A percentile compares a stretch with the other conserved stretches of the same genome.
phyloP scores from a whole-genome alignment of 352 stramenopile species.

The Phytophthora melonis region DNA sequence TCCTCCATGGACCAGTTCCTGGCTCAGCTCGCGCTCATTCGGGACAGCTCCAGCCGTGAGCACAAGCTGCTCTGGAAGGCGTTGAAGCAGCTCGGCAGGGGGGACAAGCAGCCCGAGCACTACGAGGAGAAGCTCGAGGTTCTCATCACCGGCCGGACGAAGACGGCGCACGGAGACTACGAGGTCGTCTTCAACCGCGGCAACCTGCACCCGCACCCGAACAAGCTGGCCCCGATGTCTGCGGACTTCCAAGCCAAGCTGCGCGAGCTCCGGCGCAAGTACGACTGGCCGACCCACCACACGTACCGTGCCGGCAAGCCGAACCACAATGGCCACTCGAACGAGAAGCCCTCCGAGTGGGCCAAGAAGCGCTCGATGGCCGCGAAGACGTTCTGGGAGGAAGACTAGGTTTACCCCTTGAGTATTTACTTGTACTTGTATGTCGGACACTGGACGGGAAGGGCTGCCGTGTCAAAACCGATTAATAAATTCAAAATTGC shows the following conservation, averaged over 20 bases:
- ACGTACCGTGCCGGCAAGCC: conserved; percentile 51
- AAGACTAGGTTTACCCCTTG: no score
- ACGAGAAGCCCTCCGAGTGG: conserved; percentile 57
- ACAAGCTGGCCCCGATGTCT: conserved; percentile 52
- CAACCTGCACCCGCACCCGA: conserved; percentile 65
- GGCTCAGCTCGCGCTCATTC: conserved; percentile 25
- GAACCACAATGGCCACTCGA: conserved; percentile 55
- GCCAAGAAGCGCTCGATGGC: conserved; percentile 45
- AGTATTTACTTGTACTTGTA: conserved; percentile 24
- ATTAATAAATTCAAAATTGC: conserved; percentile 17
- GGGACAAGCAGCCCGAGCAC: conserved; percentile 29
- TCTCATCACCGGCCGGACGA: conserved; percentile 55
- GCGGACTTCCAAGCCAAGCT: conserved; percentile 47
- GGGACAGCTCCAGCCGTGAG: conserved; percentile 41
- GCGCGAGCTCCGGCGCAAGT: conserved; percentile 34
- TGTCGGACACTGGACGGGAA: neutral
- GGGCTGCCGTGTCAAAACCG: no score
- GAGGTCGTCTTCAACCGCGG: conserved; percentile 71
- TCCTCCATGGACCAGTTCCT: conserved; percentile 48
- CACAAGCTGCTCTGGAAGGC: conserved; percentile 66
- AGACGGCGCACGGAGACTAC: conserved; percentile 22
- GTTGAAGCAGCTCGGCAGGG: conserved; percentile 40
- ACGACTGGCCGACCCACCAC: conserved; percentile 50
- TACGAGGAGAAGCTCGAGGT: conserved; percentile 65
- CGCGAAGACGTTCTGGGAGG: conserved; percentile 51